Evolutionary conservation across 129 eudicot species (phyloP).

Genomic region (Pseudognaphalium luteoalbum): DNA sequence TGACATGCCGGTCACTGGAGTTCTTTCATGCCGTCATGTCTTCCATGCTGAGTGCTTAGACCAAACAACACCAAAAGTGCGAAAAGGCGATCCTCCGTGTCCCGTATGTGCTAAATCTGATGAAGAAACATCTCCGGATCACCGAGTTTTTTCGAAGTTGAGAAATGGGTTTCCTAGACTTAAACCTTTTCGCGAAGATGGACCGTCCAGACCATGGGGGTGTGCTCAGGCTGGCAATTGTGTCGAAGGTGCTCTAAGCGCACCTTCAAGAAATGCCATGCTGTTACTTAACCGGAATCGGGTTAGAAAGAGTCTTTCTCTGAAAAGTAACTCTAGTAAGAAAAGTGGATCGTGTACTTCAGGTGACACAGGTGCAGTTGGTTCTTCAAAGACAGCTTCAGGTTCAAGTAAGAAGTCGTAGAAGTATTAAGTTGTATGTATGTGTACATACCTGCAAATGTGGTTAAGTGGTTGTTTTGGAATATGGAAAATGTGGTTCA

Average conservation of each 20-base stretch:
- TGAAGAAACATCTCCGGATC: constrained; percentile 52
- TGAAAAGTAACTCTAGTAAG: constrained; percentile 41
- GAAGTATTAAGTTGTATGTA: constrained; percentile 9
- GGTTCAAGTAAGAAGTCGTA: constrained; percentile 42
- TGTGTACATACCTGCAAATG: constrained; percentile 25
- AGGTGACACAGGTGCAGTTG: constrained; percentile 36
- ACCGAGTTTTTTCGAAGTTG: constrained; percentile 45
- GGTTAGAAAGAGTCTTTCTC: constrained; percentile 50
- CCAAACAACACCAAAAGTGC: constrained; percentile 73
- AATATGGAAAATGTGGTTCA: constrained; percentile 5
- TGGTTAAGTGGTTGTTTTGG: neutral
- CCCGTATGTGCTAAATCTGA: constrained; percentile 67
- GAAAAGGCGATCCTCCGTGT: constrained; percentile 83
- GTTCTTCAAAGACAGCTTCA: constrained; percentile 50
- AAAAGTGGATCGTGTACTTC: neutral
- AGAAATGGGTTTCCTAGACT: constrained; percentile 35
- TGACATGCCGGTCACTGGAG: constrained; percentile 77
- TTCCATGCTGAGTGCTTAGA: constrained; percentile 96
- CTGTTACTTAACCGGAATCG: constrained; percentile 51
- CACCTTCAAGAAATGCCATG: constrained; percentile 58
- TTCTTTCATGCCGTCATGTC: constrained; percentile 83
- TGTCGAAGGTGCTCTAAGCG: constrained; percentile 71
- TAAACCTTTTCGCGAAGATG: constrained; percentile 60
- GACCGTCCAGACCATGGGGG: constrained; percentile 69
- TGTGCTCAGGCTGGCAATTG: constrained; percentile 74